phyloP scores from a whole-genome alignment of 306 rosid species.

The Vicia faba region DNA sequence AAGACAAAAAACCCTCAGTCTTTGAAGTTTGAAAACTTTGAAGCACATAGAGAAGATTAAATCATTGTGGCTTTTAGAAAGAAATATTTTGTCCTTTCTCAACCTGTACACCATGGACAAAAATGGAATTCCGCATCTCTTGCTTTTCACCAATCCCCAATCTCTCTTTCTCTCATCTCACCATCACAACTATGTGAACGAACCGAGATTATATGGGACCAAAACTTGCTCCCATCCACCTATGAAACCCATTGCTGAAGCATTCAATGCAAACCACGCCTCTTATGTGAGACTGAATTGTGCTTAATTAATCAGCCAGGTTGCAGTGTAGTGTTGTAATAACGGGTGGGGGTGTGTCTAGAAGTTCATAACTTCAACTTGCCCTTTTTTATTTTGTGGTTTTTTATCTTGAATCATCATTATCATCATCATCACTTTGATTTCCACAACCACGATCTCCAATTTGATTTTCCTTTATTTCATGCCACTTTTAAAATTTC shows the following conservation, averaged over 20 bases:
- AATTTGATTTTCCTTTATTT: background rate
- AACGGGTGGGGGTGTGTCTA: background rate
- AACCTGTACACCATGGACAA: background rate
- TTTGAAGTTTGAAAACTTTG: slow-evolving; percentile 18
- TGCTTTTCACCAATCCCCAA: background rate
- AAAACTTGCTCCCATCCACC: slow-evolving; percentile 13
- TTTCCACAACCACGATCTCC: background rate
- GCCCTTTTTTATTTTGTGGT: background rate
- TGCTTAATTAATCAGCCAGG: background rate
- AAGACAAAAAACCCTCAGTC: slow-evolving; percentile 43
- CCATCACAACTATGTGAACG: background rate
- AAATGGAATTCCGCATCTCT: background rate
- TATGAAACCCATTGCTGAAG: background rate
- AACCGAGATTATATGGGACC: background rate
- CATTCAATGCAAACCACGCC: background rate
- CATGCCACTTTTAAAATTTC: background rate
- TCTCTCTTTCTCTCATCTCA: background rate
- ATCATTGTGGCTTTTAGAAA: background rate
- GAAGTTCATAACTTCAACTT: slow-evolving; percentile 3
- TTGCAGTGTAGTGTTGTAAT: background rate
- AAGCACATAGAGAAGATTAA: slow-evolving; percentile 6
- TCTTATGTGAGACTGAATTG: background rate
- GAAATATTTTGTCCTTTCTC: background rate
- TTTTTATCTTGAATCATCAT: background rate
- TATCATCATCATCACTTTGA: background rate